Percentiles rank a stretch among this genome's conserved stretches.
These are phyloP conservation scores for Aegle marmelos DNA, from an alignment of 345 rosid genomes.

Conservation along the genomic window DNA sequence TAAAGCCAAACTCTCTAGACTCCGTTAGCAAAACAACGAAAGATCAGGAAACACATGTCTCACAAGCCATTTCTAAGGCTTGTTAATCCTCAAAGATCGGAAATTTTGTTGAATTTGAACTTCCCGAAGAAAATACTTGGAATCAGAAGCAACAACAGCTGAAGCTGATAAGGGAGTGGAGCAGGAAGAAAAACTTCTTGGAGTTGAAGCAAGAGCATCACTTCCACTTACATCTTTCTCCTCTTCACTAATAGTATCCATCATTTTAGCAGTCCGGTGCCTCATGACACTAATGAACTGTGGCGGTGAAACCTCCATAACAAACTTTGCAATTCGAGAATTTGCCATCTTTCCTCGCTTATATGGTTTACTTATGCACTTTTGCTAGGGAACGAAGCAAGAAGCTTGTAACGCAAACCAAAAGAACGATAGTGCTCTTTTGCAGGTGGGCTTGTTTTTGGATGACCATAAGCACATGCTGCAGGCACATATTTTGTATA, in stretches of 20 bases:
- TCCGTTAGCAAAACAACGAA: neutral
- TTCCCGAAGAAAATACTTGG: constrained; percentile 32
- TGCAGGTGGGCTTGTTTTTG: constrained; percentile 14
- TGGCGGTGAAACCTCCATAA: constrained; percentile 86
- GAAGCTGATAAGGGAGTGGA: constrained; percentile 9
- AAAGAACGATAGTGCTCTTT: neutral
- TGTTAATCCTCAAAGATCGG: constrained; percentile 27
- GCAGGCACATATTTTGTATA: constrained; percentile 21
- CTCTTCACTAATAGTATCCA: constrained; percentile 85
- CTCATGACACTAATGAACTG: constrained; percentile 68
- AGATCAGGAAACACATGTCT: neutral
- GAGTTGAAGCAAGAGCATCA: constrained; percentile 33
- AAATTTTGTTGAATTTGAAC: constrained; percentile 27
- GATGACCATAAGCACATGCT: constrained; percentile 15
- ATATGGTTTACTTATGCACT: neutral
- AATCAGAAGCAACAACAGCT: constrained; percentile 16
- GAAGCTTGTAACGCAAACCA: neutral
- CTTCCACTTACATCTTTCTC: constrained; percentile 45
- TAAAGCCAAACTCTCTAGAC: neutral
- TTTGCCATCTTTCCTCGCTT: constrained; percentile 46
- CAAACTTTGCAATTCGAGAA: constrained; percentile 57
- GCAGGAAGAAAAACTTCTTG: constrained; percentile 23
- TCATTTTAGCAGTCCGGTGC: constrained; percentile 51
- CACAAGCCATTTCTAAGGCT: neutral
- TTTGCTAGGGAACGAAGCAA: neutral